Percentiles rank a stretch among this genome's conserved stretches.
Evolutionary conservation across 768 basidiomycete genomes (phyloP).

Genomic region (Termitomyces sp.): DNA sequence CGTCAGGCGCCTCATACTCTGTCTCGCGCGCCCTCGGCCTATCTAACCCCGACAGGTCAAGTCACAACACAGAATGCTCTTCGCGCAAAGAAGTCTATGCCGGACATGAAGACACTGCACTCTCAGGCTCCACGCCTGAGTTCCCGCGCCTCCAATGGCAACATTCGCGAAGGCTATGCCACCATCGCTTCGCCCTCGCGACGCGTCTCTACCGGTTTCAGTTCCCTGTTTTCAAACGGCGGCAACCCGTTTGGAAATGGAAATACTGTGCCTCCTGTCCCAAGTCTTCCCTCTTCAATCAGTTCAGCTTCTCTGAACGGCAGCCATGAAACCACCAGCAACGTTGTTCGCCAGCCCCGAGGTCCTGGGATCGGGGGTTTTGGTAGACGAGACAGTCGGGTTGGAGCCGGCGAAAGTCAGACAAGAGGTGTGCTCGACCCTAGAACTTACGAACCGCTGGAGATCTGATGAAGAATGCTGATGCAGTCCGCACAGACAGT

Average conservation of each 20-base stretch:
- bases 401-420: conserved; percentile 41
- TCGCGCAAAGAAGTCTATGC: conserved; percentile 97
- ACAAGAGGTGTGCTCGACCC: conserved; percentile 73
- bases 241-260: conserved; percentile 36
- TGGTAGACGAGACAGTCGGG: conserved; percentile 56
- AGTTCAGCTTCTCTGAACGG: conserved; percentile 39
- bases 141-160: conserved; percentile 82
- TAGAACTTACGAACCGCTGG: conserved; percentile 81
- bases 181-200: conserved; percentile 83
- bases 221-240: conserved; percentile 62
- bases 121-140: conserved; percentile 73
- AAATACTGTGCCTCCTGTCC: conserved; percentile 67
- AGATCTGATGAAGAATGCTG: conserved; percentile 52
- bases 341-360: conserved; percentile 81
- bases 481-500: conserved; percentile 38
- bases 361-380: conserved; percentile 81
- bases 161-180: conserved; percentile 82
- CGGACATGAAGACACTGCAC: conserved; percentile 88
- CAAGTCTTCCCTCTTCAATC: conserved; percentile 61
- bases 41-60: conserved; percentile 54
- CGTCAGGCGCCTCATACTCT: conserved; percentile 61
- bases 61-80: conserved; percentile 50
- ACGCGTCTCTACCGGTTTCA: conserved; percentile 66
- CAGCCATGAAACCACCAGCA: conserved; percentile 35
- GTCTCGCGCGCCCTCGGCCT: conserved; percentile 78